Evolutionary conservation across 805 yeast genomes (phyloP), one percentile per base, ranked within the genome.

Genomic region (Ascoidea asiatica): DNA sequence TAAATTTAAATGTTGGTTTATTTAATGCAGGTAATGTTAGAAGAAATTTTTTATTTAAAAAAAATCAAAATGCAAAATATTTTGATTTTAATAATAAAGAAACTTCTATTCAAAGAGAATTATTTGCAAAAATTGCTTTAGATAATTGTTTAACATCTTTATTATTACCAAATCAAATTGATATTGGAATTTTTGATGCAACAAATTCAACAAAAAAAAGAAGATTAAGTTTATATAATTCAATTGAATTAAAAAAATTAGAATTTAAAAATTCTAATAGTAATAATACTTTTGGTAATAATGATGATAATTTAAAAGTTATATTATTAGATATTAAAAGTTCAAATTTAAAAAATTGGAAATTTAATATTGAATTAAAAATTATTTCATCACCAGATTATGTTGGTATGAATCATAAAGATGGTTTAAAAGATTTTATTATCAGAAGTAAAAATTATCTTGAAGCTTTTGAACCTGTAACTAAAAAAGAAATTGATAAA

Each of bases 361-460:
- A 41, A 29, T 46, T 46, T 38, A 46, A 46, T 37, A 46, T 46
- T 38, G 49, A 46, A 39, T 29, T 46, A 17, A 46, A 46, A 38
- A 36, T 46, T 5, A 36, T 41, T 5, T 44, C 45, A 5, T 35
- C 41, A 18, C 49, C 49, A 2, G 49, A 46, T 37, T 46, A 46
- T 19, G 21, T 41, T 5, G 35, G 33, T n/a, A 33, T 21, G 13
- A 39, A 39, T 18, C 49, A 46, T 36, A 41, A 42, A 18, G 43
- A 38, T 37, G 44, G 41, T 19, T 39, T 46, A 21, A 35, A 22
- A 15, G 46, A 46, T 39, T 46, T 46, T 36, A 41, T 46, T 6
- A 21, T 37, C 3, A 42, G 49, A 23, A 43, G 42, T 7, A 37
- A 22, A 1, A 37, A 35, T 5, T 46, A 46, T 18, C 6, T 44